Evolutionary conservation across 352 stramenopile genomes (phyloP).

Genomic region (Phytophthora crassamura): DNA sequence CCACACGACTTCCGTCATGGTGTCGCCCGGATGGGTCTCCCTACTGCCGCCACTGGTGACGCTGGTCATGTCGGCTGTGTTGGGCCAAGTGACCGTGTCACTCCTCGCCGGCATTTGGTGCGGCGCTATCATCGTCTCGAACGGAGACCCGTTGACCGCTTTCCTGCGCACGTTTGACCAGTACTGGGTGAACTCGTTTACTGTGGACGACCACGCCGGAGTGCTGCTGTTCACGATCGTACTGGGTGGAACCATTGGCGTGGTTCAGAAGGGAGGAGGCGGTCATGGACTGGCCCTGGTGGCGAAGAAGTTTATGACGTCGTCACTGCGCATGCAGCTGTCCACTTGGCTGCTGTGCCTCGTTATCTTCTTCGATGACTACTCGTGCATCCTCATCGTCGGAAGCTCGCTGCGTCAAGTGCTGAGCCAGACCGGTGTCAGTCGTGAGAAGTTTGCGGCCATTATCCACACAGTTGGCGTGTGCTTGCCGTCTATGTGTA

Average conservation of each 20-base stretch:
- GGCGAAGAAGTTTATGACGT: constrained; percentile 85
- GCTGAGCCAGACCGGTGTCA: constrained; percentile 83
- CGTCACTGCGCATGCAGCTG: constrained; percentile 83
- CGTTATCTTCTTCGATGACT: constrained; percentile 94
- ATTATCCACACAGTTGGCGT: constrained; percentile 92
- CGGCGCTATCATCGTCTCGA: constrained; percentile 82
- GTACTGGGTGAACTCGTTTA: constrained; percentile 89
- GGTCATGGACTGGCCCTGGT: constrained; percentile 83
- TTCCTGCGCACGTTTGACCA: constrained; percentile 89
- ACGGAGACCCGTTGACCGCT: constrained; percentile 73
- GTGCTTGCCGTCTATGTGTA: constrained; percentile 88
- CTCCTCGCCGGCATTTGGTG: constrained; percentile 90
- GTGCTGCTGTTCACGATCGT: constrained; percentile 92
- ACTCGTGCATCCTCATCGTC: constrained; percentile 92
- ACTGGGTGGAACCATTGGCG: constrained; percentile 86
- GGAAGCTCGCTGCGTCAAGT: constrained; percentile 88
- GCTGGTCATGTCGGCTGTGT: constrained; percentile 71
- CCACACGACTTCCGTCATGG: constrained; percentile 51
- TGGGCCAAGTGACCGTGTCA: constrained; percentile 83
- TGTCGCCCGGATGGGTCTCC: constrained; percentile 78
- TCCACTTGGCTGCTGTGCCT: constrained; percentile 85
- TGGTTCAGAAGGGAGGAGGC: constrained; percentile 90
- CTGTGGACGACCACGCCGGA: constrained; percentile 81
- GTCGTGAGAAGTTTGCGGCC: constrained; percentile 88
- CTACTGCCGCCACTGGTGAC: constrained; percentile 79